Percentiles rank a stretch among this genome's conserved stretches.
Conservation (phyloP, 805 yeast genomes). For the Candida ficus region DNA sequence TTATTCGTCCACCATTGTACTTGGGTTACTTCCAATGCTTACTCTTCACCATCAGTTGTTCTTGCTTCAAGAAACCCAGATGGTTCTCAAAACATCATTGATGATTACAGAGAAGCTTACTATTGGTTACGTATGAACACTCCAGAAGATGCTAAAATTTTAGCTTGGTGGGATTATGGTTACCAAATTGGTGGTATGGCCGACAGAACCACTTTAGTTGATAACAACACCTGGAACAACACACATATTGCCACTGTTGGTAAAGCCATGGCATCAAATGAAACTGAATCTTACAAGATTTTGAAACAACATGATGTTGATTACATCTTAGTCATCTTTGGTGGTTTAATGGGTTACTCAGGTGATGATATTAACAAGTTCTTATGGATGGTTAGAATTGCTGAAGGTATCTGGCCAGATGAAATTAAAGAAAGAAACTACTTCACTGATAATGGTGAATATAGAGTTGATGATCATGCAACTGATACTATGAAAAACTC, state of each 20-base stretch:
- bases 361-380: constrained; percentile 97
- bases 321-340: constrained; percentile 88
- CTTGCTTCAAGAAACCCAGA: constrained; percentile 79
- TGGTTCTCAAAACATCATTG: constrained; percentile 81
- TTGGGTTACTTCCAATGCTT: constrained; percentile 94
- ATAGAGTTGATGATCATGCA: constrained; percentile 78
- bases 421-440: constrained; percentile 82
- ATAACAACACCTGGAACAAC: constrained; percentile 98
- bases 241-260: constrained; percentile 99
- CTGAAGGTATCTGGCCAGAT: constrained; percentile 99
- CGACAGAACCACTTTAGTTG: constrained; percentile 96
- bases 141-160: constrained; percentile 88
- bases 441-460: constrained; percentile 84
- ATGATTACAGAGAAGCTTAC: constrained; percentile 97
- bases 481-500: constrained; percentile 83
- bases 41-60: constrained; percentile 97
- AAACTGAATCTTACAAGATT: constrained; percentile 83
- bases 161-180: constrained; percentile 99
- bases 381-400: constrained; percentile 97
- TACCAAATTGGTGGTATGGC: constrained; percentile 99
- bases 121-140: constrained; percentile 99
- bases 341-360: constrained; percentile 87
- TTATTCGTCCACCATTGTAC: constrained; percentile 92
- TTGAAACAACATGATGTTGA: constrained; percentile 91
- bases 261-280: constrained; percentile 90